Conservation (phyloP, 768 basidiomycete genomes). For the Pleurotus ostreatus region DNA sequence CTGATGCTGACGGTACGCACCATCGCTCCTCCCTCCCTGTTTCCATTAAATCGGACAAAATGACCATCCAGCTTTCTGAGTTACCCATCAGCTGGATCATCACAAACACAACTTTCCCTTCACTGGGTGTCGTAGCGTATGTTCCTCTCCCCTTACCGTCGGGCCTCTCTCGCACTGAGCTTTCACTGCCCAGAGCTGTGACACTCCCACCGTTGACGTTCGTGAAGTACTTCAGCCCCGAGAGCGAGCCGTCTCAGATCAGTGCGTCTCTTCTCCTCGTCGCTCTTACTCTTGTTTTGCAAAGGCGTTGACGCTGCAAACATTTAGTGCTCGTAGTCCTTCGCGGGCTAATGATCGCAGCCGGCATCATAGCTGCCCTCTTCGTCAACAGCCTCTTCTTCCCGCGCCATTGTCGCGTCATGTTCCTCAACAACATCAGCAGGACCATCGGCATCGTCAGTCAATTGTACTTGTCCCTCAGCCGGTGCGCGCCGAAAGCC, state of each 20-base stretch:
- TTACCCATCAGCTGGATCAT: conserved; percentile 43
- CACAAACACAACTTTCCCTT: conserved; percentile 30
- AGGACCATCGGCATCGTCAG: conserved; percentile 33
- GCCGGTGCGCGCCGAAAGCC: conserved; percentile 23
- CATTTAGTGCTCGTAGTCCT: conserved; percentile 32
- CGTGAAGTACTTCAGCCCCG: conserved; percentile 22
- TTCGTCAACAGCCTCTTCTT: conserved; percentile 40
- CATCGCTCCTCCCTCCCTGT: neutral
- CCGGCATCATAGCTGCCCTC: conserved; percentile 42
- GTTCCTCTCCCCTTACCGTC: conserved; percentile 11
- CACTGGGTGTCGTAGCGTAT: conserved; percentile 41
- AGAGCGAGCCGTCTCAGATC: conserved; percentile 21
- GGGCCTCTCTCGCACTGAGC: neutral
- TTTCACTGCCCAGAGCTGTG: conserved; percentile 25
- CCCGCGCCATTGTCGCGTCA: conserved; percentile 41
- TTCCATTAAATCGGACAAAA: neutral
- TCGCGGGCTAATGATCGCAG: conserved; percentile 36
- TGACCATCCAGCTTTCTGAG: conserved; percentile 32
- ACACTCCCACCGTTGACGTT: conserved; percentile 41
- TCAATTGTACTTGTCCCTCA: conserved; percentile 38
- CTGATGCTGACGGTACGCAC: conserved; percentile 31
- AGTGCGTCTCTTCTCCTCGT: conserved; percentile 17
- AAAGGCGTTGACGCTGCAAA: neutral
- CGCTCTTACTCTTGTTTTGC: neutral
- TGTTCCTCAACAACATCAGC: conserved; percentile 37